Percentiles rank a stretch among this genome's conserved stretches.
Evolutionary conservation across 352 stramenopile species (phyloP).

Genomic region (Globisporangium carolinianum): DNA sequence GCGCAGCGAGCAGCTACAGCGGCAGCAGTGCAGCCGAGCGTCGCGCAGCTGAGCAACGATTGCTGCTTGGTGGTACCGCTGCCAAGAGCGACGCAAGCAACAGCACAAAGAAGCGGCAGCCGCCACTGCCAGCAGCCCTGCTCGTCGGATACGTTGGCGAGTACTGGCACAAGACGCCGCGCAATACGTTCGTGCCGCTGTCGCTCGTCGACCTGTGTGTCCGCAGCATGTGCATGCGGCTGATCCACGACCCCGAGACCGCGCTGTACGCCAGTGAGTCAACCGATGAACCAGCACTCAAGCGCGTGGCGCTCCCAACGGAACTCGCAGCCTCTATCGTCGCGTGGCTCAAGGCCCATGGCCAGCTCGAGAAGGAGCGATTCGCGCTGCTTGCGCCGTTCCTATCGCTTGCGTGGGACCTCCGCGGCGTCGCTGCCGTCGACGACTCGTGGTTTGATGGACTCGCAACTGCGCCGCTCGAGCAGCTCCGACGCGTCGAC

Average conservation of each 20-base stretch:
- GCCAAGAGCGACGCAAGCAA: background rate
- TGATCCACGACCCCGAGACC: conserved; percentile 26
- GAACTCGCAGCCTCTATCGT: conserved; percentile 41
- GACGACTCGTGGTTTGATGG: conserved; percentile 64
- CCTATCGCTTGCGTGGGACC: conserved; percentile 52
- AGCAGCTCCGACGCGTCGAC: conserved; percentile 53
- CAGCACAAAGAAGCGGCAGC: conserved; percentile 2
- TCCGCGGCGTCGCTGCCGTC: conserved; percentile 38
- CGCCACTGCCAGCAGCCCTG: conserved; percentile 5
- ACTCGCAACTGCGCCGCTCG: conserved; percentile 27
- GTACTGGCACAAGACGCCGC: conserved; percentile 35
- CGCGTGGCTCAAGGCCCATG: conserved; percentile 43
- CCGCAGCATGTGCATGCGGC: conserved; percentile 35
- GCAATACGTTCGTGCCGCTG: conserved; percentile 33
- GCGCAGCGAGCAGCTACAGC: conserved; percentile 1
- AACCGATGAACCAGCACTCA: background rate
- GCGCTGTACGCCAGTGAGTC: conserved; percentile 5
- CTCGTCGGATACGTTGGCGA: conserved; percentile 35
- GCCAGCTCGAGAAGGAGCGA: conserved; percentile 42
- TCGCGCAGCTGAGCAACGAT: background rate
- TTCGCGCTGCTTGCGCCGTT: conserved; percentile 51
- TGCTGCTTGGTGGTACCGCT: background rate
- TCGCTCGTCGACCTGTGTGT: conserved; percentile 54
- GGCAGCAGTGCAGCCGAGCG: conserved; percentile 1
- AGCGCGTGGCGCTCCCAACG: conserved; percentile 18